phyloP scores from a whole-genome alignment of 2,329 filamentous ascomycete species.

The Falciphora oryzae region DNA sequence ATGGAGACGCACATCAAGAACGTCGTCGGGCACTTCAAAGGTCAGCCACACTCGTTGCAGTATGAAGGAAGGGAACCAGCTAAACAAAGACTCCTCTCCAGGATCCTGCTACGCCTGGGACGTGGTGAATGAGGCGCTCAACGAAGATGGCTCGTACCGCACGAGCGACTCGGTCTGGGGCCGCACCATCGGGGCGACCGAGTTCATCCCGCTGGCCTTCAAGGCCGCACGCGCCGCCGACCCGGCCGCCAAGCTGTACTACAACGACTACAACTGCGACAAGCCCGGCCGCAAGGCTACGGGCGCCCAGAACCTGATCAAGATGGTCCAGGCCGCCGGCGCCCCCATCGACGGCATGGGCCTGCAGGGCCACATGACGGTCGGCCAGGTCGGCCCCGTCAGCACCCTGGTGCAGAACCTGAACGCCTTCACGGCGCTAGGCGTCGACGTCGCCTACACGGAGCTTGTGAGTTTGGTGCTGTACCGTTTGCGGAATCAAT shows the following conservation, averaged over 20 bases:
- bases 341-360: slow-evolving; percentile 47
- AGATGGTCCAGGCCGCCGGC: slow-evolving; percentile 25
- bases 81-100: slow-evolving; percentile 28
- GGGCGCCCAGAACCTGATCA: slow-evolving; percentile 26
- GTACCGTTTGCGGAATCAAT: no score
- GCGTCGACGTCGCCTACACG: slow-evolving; percentile 44
- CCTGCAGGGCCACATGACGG: slow-evolving; percentile 44
- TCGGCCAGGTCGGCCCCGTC: slow-evolving; percentile 34
- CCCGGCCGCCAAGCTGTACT: slow-evolving; percentile 41
- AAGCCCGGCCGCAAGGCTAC: slow-evolving; percentile 26
- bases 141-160: slow-evolving; percentile 41
- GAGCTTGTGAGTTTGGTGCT: slow-evolving; percentile 29
- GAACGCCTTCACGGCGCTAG: slow-evolving; percentile 32
- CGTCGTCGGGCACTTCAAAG: slow-evolving; percentile 38
- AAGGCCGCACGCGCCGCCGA: slow-evolving; percentile 35
- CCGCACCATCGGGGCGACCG: slow-evolving; percentile 36
- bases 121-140: slow-evolving; percentile 47
- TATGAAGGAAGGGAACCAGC: no score
- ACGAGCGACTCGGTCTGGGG: slow-evolving; percentile 36
- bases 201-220: slow-evolving; percentile 45
- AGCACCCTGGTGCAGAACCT: slow-evolving; percentile 32
- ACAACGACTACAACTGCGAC: slow-evolving; percentile 50
- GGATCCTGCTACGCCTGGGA: slow-evolving; percentile 47
- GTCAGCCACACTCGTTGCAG: slow-evolving; percentile 17
- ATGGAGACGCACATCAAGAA: slow-evolving; percentile 47